Evolutionary conservation across 169 alveolate genomes (phyloP).

Genomic region (Plasmodium falciparum): DNA sequence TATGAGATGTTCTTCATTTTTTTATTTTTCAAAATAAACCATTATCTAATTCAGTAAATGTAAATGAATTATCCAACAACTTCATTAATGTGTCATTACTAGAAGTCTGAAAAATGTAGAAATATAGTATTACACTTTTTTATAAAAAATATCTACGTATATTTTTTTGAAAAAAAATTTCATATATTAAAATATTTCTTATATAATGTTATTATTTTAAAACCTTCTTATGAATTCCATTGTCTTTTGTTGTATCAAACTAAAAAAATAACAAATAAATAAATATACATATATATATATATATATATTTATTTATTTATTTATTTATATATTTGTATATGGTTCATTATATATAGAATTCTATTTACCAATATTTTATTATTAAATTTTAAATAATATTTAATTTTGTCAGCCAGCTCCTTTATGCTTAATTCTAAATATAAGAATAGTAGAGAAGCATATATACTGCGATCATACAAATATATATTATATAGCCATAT

Average conservation of each 20-base stretch:
- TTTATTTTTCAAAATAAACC: constrained; percentile 37
- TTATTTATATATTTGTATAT: no score
- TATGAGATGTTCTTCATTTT: neutral
- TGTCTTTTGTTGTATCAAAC: constrained; percentile 64
- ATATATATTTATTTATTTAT: neutral
- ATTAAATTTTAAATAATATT: constrained; percentile 39
- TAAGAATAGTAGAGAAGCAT: neutral
- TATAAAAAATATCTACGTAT: neutral
- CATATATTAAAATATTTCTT: neutral
- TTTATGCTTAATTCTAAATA: constrained; percentile 64
- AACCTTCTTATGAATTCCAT: constrained; percentile 76
- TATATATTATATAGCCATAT: neutral
- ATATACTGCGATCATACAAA: neutral
- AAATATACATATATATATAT: no score
- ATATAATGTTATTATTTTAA: constrained; percentile 12
- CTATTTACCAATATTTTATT: constrained; percentile 56
- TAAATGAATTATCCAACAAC: constrained; percentile 36
- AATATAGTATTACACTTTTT: neutral
- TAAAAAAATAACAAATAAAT: neutral
- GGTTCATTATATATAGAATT: no score
- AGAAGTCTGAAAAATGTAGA: constrained; percentile 45
- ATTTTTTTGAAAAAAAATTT: neutral
- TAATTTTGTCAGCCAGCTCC: constrained; percentile 58
- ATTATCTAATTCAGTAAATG: constrained; percentile 53
- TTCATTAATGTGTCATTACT: constrained; percentile 53